These are phyloP conservation scores for Backusella liffmaniae DNA, from an alignment of 192 early-diverging fungal genomes.

Conservation along the genomic window DNA sequence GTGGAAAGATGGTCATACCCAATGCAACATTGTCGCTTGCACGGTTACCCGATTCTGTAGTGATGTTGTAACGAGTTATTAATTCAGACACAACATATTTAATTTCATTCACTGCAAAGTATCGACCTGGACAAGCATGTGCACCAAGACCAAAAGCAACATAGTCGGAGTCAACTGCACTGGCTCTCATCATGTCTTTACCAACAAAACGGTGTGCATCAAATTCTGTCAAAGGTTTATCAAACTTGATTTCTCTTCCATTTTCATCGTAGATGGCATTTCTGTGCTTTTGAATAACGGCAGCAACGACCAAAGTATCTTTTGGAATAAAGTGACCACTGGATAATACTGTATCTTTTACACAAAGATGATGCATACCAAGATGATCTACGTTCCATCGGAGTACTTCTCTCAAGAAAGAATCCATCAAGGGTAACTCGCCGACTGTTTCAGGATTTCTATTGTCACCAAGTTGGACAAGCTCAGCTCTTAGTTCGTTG, in stretches of 20 bases:
- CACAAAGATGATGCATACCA: conserved; percentile 15
- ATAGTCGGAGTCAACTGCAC: conserved; percentile 5
- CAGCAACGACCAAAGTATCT: conserved; percentile 5
- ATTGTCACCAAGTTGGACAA: not conserved
- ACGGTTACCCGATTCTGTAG: conserved; percentile 16
- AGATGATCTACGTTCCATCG: conserved; percentile 15
- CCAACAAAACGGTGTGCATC: conserved; percentile 23
- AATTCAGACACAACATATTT: conserved; percentile 17
- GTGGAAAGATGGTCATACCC: conserved; percentile 13
- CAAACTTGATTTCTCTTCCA: not conserved
- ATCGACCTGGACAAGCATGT: conserved; percentile 36
- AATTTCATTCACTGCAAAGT: conserved; percentile 29
- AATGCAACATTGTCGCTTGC: conserved; percentile 2
- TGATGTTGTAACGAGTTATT: conserved; percentile 4
- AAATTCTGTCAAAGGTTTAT: conserved; percentile 11
- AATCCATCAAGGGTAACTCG: conserved; percentile 21
- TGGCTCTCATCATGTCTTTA: conserved; percentile 5
- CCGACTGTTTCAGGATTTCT: not conserved
- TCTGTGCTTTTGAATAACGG: conserved; percentile 9
- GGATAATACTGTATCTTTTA: conserved; percentile 10
- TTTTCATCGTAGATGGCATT: not conserved
- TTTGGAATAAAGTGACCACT: conserved; percentile 16
- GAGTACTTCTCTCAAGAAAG: conserved; percentile 21
- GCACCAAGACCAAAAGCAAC: conserved; percentile 29
- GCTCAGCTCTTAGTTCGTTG: conserved; percentile 5